Percentiles rank a stretch among this genome's conserved stretches.
phyloP scores from a whole-genome alignment of 352 stramenopile genomes.

The Phytophthora quininea region DNA sequence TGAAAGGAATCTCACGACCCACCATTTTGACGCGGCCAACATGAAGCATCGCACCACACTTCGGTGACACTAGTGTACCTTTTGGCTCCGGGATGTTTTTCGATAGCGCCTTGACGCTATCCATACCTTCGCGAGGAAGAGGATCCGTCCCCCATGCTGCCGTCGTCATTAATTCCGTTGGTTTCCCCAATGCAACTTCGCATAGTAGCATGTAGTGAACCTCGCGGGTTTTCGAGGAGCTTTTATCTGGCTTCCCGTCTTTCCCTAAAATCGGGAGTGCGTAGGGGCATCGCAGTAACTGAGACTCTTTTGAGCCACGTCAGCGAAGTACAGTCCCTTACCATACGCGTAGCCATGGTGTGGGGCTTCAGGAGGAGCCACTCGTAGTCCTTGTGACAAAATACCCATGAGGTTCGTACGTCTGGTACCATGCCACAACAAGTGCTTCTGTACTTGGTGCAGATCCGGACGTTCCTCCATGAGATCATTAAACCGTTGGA shows the following conservation, averaged over 20 bases:
- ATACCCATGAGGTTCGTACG: slow-evolving; percentile 89
- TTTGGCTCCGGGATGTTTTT: slow-evolving; percentile 57
- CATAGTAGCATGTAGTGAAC: slow-evolving; percentile 80
- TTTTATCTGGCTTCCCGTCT: slow-evolving; percentile 40
- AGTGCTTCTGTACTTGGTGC: slow-evolving; percentile 45
- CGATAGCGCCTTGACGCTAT: slow-evolving; percentile 68
- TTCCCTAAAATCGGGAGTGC: slow-evolving; percentile 39
- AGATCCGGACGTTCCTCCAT: slow-evolving; percentile 43
- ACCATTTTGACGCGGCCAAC: slow-evolving; percentile 54
- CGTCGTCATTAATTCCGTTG: slow-evolving; percentile 39
- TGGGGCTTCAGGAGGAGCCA: slow-evolving; percentile 87
- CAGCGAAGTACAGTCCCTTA: slow-evolving; percentile 89
- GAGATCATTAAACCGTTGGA: slow-evolving; percentile 51
- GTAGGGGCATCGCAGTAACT: slow-evolving; percentile 73
- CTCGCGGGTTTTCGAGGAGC: slow-evolving; percentile 43
- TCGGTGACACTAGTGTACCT: slow-evolving; percentile 55
- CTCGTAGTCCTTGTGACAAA: slow-evolving; percentile 82
- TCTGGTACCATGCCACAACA: slow-evolving; percentile 88
- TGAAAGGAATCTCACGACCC: slow-evolving; percentile 48
- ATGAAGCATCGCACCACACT: slow-evolving; percentile 54
- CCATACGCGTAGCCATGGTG: slow-evolving; percentile 83
- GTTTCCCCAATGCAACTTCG: slow-evolving; percentile 63
- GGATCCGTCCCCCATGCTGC: slow-evolving; percentile 41
- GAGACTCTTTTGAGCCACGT: slow-evolving; percentile 78
- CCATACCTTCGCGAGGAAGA: slow-evolving; percentile 42